Evolutionary conservation across 805 yeast genomes (phyloP).

Genomic region (Kluyveromyces dobzhanskii): DNA sequence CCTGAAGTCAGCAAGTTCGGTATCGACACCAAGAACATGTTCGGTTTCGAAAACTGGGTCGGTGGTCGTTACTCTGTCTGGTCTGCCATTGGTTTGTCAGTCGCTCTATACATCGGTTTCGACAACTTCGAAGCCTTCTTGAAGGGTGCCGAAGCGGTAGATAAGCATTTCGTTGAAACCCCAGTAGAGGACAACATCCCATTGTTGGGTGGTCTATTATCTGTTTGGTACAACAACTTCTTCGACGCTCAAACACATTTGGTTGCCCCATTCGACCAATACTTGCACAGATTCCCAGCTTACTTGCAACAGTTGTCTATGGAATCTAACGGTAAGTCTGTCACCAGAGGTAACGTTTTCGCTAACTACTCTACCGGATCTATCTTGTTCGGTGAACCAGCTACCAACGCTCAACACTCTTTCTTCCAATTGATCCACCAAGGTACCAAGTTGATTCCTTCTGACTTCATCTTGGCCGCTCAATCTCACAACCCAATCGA

Average conservation of each 20-base stretch:
- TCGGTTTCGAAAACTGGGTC: slow-evolving; percentile 97
- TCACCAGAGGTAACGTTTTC: slow-evolving; percentile 83
- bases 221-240: slow-evolving; percentile 98
- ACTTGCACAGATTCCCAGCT: slow-evolving; percentile 98
- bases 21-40: slow-evolving; percentile 96
- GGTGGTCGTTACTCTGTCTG: slow-evolving; percentile 99
- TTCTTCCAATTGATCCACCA: slow-evolving; percentile 99
- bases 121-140: slow-evolving; percentile 89
- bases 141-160: slow-evolving; percentile 97
- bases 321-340: slow-evolving; percentile 99
- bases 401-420: slow-evolving; percentile 97
- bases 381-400: slow-evolving; percentile 95
- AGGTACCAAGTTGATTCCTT: slow-evolving; percentile 95
- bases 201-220: slow-evolving; percentile 81
- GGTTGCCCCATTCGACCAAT: slow-evolving; percentile 98
- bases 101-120: slow-evolving; percentile 89
- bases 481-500: slow-evolving; percentile 97
- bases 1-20: slow-evolving; percentile 90
- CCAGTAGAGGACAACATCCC: slow-evolving; percentile 92
- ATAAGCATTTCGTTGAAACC: slow-evolving; percentile 76
- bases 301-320: slow-evolving; percentile 96
- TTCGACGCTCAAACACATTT: slow-evolving; percentile 96
- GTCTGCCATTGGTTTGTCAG: slow-evolving; percentile 97
- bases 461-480: slow-evolving; percentile 96
- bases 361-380: slow-evolving; percentile 95